phyloP scores from a whole-genome alignment of 2,329 filamentous ascomycete genomes.

The Aspergillus eucalypticola region DNA sequence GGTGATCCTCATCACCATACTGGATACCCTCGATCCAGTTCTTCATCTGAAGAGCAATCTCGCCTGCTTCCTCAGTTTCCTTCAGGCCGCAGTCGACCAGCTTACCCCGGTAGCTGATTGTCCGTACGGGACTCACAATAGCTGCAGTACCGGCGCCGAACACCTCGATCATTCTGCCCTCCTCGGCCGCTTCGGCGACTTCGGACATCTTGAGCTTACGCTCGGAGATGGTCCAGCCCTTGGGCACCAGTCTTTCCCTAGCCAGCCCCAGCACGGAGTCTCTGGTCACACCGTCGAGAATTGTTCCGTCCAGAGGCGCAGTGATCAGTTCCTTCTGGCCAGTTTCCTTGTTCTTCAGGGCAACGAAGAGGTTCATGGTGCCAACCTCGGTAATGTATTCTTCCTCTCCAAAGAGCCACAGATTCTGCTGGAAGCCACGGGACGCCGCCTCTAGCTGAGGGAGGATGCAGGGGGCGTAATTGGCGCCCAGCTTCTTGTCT shows the following conservation, averaged over 20 bases:
- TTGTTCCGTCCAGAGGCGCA: slow-evolving; percentile 94
- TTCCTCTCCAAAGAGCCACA: slow-evolving; percentile 95
- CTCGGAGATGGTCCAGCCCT: slow-evolving; percentile 88
- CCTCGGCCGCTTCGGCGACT: slow-evolving; percentile 74
- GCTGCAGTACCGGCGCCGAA: slow-evolving; percentile 94
- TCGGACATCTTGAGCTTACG: slow-evolving; percentile 91
- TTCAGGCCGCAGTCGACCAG: slow-evolving; percentile 80
- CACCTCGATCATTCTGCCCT: slow-evolving; percentile 86
- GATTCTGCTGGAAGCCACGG: slow-evolving; percentile 94
- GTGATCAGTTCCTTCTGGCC: slow-evolving; percentile 91
- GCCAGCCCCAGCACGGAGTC: slow-evolving; percentile 89
- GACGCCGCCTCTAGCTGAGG: slow-evolving; percentile 89
- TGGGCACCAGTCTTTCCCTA: slow-evolving; percentile 73
- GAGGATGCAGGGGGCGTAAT: slow-evolving; percentile 99
- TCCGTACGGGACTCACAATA: slow-evolving; percentile 85
- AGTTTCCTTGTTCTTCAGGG: slow-evolving; percentile 79
- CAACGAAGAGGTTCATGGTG: slow-evolving; percentile 98
- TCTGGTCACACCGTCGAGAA: slow-evolving; percentile 89
- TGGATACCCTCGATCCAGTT: slow-evolving; percentile 95
- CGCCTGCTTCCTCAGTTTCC: slow-evolving; percentile 80
- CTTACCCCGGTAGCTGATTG: slow-evolving; percentile 84
- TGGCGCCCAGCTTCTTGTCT: slow-evolving; percentile 97
- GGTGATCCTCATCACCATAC: slow-evolving; percentile 89
- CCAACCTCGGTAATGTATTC: slow-evolving; percentile 96
- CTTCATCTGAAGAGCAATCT: slow-evolving; percentile 84